Evolutionary conservation across 2,329 filamentous ascomycete species (phyloP).

Genomic region (Penicillium sp.): DNA sequence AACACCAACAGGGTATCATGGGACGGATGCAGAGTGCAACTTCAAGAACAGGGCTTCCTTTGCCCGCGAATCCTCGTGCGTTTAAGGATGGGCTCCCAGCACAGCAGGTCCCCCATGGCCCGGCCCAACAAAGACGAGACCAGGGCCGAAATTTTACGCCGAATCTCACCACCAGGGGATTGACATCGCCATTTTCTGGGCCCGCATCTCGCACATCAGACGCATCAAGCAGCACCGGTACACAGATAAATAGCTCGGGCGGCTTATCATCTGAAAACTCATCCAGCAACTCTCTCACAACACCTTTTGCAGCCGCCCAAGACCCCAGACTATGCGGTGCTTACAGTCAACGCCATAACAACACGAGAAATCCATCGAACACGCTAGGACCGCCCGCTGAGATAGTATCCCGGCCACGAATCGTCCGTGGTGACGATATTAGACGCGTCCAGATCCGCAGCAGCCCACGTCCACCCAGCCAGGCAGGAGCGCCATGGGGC

Average conservation of each 20-base stretch:
- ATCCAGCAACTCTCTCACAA: constrained; percentile 6
- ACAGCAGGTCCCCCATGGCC: constrained; percentile 13
- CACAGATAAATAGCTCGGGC: constrained; percentile 6
- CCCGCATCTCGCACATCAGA: constrained; percentile 4
- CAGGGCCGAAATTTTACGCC: neutral
- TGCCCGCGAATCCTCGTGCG: constrained; percentile 38
- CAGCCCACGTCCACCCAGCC: constrained; percentile 27
- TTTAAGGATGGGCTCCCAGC: constrained; percentile 29
- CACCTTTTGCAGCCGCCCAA: constrained; percentile 5
- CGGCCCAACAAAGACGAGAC: constrained; percentile 5
- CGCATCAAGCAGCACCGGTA: constrained; percentile 11
- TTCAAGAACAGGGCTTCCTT: constrained; percentile 26
- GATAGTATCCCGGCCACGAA: constrained; percentile 32
- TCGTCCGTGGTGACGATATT: constrained; percentile 32
- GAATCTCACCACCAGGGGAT: neutral
- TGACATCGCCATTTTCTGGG: constrained; percentile 7
- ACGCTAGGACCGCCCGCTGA: constrained; percentile 28
- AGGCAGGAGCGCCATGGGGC: constrained; percentile 24
- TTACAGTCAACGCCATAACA: constrained; percentile 9
- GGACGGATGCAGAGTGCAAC: neutral
- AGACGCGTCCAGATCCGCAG: constrained; percentile 32
- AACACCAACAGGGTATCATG: constrained; percentile 11
- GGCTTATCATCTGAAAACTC: constrained; percentile 6
- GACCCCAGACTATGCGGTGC: constrained; percentile 1
- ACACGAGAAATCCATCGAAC: constrained; percentile 16